Base-by-base conservation (phyloP, 345 rosid species). In the Rhodomyrtus tomentosa region DNA sequence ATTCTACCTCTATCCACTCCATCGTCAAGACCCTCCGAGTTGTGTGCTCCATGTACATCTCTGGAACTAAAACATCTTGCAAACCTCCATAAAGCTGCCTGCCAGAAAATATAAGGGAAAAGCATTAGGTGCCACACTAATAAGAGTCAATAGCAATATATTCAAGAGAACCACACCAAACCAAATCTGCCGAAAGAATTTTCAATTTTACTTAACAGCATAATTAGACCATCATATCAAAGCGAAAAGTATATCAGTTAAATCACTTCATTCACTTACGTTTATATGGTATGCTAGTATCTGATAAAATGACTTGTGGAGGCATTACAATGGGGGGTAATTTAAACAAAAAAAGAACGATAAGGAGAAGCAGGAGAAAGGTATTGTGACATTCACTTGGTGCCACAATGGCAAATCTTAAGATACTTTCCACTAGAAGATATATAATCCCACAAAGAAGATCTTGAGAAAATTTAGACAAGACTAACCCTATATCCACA, bases 1-100 rank as follows among this genome's bases (percentile, higher is more conserved):
- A 56, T 49, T 53, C 10, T 93, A 96, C 99, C 99, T 94, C 98
- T 84, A 96, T 90, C 99, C 99, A 96, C 87, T 95, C 96, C 99
- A 95, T 96, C 42, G 92, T 93, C 89, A 96, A 95, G 84, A 96
- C 96, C 89, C 88, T 95, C 68, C 93, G 92, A 86, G 98, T 96
- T 88, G 98, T 93, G 90, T 91, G 86, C 89, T 96, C 95, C 85
- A 88, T 82, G 85, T 92, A 93, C 96, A 95, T 94, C 85, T 94
- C 87, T 82, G 99, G 99, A 91, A 96, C 96, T 85, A 90, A 50
- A 85, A 96, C 96, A 92, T 96, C 98, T 85, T 87, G 87, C 89
- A 96, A 88, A 83, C 87, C 89, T 83, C 98, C 98, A 82, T 95
- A 96, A 32, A 95, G 92, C 89, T 92, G 89, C 89, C 99, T 95